Evolutionary conservation across 2,329 filamentous ascomycete species (phyloP), one percentile per base, ranked within the genome.

Genomic region (Ophiocordyceps unilateralis): DNA sequence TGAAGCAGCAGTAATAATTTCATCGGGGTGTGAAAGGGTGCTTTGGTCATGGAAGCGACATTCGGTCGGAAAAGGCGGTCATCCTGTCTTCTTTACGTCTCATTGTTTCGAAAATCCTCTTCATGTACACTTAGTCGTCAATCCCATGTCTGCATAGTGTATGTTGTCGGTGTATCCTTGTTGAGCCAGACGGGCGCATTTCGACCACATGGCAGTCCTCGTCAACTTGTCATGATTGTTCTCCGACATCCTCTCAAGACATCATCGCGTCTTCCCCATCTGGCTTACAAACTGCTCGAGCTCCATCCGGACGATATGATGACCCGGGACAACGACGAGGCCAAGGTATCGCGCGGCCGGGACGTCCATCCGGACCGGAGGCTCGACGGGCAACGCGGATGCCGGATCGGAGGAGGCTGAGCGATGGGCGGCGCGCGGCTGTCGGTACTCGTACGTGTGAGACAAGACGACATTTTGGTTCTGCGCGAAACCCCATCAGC

Each of bases 381-480:
- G 32, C 1, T 36, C 32, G n/a, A n/a, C n/a, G n/a, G n/a, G n/a
- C n/a, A n/a, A n/a, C n/a, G n/a, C n/a, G n/a, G n/a, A n/a, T n/a
- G n/a, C n/a, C n/a, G n/a, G n/a, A n/a, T n/a, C n/a, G 17, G 5
- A n/a, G 10, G n/a, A 10, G 32, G n/a, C 63, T 10, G 61, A 58
- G 4, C 63, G 51, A 43, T 68, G n/a, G 36, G 69, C 63, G 17
- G 63, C 57, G 2, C 76, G 73, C 2, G 87, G 87, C 45, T 77
- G 73, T 2, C 89, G 83, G 62, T 95, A 96, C 62, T 98, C 91
- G 61, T 91, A 83, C 0, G 89, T 84, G 50, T 83, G 73, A 30
- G 81, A 73, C 42, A 98, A 76, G 42, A 98, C 85, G 49, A 96
- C 72, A 55, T 98, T 95, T 53, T 75, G 76, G 48, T 94, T 83